Evolutionary conservation across 2,329 filamentous ascomycete species (phyloP).

Genomic region (Cladosporium phlei): DNA sequence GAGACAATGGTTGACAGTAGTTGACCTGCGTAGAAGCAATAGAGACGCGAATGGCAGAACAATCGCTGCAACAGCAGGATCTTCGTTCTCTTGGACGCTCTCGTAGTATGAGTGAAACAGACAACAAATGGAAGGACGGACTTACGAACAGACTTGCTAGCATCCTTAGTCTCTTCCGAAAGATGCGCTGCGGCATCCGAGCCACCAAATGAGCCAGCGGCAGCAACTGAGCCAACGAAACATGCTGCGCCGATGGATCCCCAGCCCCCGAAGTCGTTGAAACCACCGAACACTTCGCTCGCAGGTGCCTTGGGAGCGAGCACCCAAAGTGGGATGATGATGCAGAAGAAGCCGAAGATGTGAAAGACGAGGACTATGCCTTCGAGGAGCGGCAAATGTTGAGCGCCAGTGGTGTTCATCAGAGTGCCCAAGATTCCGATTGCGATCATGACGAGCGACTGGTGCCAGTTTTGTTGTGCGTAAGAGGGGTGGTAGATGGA

Average conservation of each 20-base stretch:
- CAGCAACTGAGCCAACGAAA: constrained; percentile 30
- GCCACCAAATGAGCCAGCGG: constrained; percentile 22
- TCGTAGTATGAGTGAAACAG: too few species aligned
- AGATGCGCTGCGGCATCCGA: constrained; percentile 30
- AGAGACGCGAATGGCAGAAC: too few species aligned
- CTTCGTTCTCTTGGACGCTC: too few species aligned
- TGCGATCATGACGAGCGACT: constrained; percentile 28
- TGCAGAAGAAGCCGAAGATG: constrained; percentile 28
- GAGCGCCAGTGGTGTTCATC: constrained; percentile 30
- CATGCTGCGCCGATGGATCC: constrained; percentile 25
- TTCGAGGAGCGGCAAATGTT: constrained; percentile 36
- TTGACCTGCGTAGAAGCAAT: too few species aligned
- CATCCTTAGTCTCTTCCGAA: constrained; percentile 29
- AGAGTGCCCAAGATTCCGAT: constrained; percentile 34
- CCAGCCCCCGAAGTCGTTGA: constrained; percentile 38
- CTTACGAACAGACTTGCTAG: constrained; percentile 25
- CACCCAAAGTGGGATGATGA: constrained; percentile 29
- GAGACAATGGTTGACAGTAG: too few species aligned
- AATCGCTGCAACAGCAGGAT: too few species aligned
- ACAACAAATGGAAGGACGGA: too few species aligned
- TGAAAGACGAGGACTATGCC: constrained; percentile 30
- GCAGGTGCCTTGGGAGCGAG: constrained; percentile 22
- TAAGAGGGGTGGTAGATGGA: constrained; percentile 19
- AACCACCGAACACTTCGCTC: constrained; percentile 29
- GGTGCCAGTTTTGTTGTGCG: constrained; percentile 26